Base-by-base conservation (phyloP, 345 rosid species). In the Chamaenerion angustifolium region DNA sequence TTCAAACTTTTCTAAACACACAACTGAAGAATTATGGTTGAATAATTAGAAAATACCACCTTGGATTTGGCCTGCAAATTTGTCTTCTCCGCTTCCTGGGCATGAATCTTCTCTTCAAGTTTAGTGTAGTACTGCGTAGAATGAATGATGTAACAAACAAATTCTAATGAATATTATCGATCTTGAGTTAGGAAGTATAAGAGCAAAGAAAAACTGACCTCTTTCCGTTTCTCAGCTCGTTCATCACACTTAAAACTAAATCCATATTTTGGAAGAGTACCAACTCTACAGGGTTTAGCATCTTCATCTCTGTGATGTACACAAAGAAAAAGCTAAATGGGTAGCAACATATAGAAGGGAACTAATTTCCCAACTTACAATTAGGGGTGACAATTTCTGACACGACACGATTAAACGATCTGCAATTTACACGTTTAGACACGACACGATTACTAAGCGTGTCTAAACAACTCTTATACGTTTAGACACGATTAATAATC, bases 181-280 rank as follows among this genome's bases (percentile, higher is more conserved):
- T 43, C 8, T 1, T 25, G 4, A n/a, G 43, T 46, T 16, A 43
- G n/a, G 12, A 48, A 35, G 45, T 37, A 40, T 19, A 16, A 69
- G 49, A 7, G 42, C n/a, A n/a, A 7, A 63, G 62, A 46, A 49
- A 74, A n/a, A 44, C 57, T 54, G 52, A 86, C 98, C 96, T 90
- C 98, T 72, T 52, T 86, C 71, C 98, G 76, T 78, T 81, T 90
- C 65, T 90, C 98, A 64, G 98, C 98, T 35, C 98, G 79, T 69
- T 83, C 92, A 62, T 76, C 84, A 60, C 98, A 90, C 81, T 70
- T 82, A 58, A 90, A 90, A 67, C 92, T 90, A 73, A 90, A 90
- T 19, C 98, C 95, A 62, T 90, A 90, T 47, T 79, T 86, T 35
- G 98, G 98, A 72, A 81, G 96, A 18, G 69, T 65, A 67, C 93